Evolutionary conservation across 23 red algal genomes (phyloP).

Genomic region (Gracilaria vermiculophylla): DNA sequence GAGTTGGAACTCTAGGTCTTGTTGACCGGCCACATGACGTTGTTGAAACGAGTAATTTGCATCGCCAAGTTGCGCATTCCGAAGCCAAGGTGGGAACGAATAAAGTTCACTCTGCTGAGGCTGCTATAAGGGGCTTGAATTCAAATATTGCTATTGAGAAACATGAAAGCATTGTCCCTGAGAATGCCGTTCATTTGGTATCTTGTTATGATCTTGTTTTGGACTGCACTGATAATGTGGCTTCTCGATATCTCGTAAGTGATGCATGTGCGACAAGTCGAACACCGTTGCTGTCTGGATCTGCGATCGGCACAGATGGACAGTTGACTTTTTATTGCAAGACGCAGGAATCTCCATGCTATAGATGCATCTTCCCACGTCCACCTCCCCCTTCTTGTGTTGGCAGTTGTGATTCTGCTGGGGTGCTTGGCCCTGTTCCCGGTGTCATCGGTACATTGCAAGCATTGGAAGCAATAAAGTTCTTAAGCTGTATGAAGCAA

Average conservation of each 20-base stretch:
- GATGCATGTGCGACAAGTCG: conserved; percentile 79
- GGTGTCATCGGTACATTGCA: conserved; percentile 87
- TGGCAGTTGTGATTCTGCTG: conserved; percentile 86
- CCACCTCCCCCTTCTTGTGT: conserved; percentile 84
- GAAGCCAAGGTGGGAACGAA: conserved; percentile 25
- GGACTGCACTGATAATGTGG: conserved; percentile 96
- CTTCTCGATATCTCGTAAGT: conserved; percentile 79
- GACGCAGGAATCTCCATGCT: conserved; percentile 67
- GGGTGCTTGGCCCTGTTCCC: conserved; percentile 93
- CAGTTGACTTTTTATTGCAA: conserved; percentile 78
- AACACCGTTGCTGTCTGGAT: conserved; percentile 81
- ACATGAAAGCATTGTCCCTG: conserved; percentile 17
- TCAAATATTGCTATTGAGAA: conserved; percentile 34
- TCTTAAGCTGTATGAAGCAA: conserved; percentile 31
- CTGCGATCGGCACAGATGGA: conserved; percentile 90
- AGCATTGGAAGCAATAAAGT: conserved; percentile 88
- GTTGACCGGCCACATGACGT: conserved; percentile 74
- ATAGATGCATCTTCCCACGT: conserved; percentile 84
- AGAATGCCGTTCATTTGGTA: conserved; percentile 49
- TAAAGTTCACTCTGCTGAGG: conserved; percentile 58
- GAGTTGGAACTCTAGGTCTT: conserved; percentile 79
- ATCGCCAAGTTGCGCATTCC: conserved; percentile 85
- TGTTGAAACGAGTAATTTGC: conserved; percentile 85
- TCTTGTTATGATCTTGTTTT: conserved; percentile 78
- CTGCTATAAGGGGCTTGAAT: conserved; percentile 56